Evolutionary conservation across 2,329 filamentous ascomycete genomes (phyloP).

Genomic region (Diaporthe sp.): DNA sequence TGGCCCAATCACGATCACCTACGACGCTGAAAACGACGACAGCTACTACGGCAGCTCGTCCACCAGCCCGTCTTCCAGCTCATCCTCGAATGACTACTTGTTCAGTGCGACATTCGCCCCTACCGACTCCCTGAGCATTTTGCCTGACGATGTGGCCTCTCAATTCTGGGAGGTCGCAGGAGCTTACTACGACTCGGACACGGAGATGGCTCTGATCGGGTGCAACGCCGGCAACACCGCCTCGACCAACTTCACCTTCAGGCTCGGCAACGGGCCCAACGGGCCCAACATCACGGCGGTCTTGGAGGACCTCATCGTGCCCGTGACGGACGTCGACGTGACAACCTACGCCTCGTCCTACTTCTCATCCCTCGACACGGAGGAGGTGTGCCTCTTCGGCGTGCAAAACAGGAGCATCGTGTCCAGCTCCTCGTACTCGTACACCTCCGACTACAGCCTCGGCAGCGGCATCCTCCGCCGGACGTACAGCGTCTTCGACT

Average conservation of each 20-base stretch:
- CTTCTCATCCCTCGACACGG: background rate
- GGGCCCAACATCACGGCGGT: constrained; percentile 48
- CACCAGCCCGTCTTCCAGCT: constrained; percentile 3
- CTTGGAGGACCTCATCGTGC: constrained; percentile 49
- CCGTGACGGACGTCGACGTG: constrained; percentile 32
- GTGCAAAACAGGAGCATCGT: constrained; percentile 46
- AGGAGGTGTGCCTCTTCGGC: constrained; percentile 48
- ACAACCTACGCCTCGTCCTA: background rate
- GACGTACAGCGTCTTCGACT: constrained; percentile 52
- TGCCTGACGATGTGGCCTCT: constrained; percentile 45
- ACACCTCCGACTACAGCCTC: constrained; percentile 41
- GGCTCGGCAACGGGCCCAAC: constrained; percentile 43
- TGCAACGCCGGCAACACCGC: constrained; percentile 45
- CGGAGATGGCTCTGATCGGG: constrained; percentile 43
- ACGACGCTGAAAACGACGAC: background rate
- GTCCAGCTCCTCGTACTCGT: constrained; percentile 15
- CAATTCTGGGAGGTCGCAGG: constrained; percentile 48
- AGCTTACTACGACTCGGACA: constrained; percentile 43
- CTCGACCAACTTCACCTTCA: constrained; percentile 45
- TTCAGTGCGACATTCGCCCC: constrained; percentile 42
- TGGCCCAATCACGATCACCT: constrained; percentile 32
- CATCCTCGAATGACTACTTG: constrained; percentile 25
- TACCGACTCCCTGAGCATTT: constrained; percentile 45
- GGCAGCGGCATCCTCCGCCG: constrained; percentile 48
- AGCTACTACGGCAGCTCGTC: background rate